A percentile compares a stretch with the other conserved stretches of the same genome.
These are phyloP conservation scores for Phylloporus sp. DNA, from an alignment of 768 basidiomycete genomes.

Conservation along the genomic window DNA sequence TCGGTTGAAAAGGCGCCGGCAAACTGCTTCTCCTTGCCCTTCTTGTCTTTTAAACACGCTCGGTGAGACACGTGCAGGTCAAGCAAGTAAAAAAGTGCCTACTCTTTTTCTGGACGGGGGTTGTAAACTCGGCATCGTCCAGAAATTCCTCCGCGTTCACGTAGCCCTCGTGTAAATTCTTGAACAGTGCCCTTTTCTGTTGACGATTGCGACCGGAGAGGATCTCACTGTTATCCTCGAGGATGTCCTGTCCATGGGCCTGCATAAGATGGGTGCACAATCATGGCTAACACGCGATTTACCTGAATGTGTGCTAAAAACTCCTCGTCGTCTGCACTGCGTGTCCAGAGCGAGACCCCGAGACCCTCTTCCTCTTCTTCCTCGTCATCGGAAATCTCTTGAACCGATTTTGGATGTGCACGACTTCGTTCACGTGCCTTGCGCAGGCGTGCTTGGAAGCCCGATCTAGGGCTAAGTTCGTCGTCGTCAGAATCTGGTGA, in stretches of 20 bases:
- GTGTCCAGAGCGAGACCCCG: slow-evolving; percentile 27
- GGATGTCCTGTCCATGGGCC: slow-evolving; percentile 52
- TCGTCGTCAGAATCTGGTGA: slow-evolving; percentile 34
- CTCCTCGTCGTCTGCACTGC: slow-evolving; percentile 56
- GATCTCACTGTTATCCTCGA: slow-evolving; percentile 58
- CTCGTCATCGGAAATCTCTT: slow-evolving; percentile 20
- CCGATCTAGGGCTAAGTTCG: slow-evolving; percentile 29
- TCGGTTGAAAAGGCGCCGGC: slow-evolving; percentile 44
- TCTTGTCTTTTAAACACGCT: slow-evolving; percentile 29
- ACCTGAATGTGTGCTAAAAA: slow-evolving; percentile 56
- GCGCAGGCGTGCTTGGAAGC: slow-evolving; percentile 36
- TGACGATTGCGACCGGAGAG: slow-evolving; percentile 44
- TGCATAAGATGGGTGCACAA: background rate
- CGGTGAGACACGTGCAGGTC: background rate
- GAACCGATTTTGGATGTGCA: slow-evolving; percentile 6
- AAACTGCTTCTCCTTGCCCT: slow-evolving; percentile 12
- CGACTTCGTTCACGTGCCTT: slow-evolving; percentile 28
- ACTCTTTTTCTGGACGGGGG: slow-evolving; percentile 42
- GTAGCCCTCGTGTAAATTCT: slow-evolving; percentile 54
- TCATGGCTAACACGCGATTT: slow-evolving; percentile 10
- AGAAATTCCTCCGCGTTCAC: slow-evolving; percentile 21
- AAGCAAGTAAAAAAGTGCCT: slow-evolving; percentile 24
- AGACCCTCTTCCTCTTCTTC: slow-evolving; percentile 31
- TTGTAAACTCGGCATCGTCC: slow-evolving; percentile 26
- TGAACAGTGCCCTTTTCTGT: slow-evolving; percentile 53